phyloP scores from a whole-genome alignment of 2,329 filamentous ascomycete genomes.

The Fusarium nanum region DNA sequence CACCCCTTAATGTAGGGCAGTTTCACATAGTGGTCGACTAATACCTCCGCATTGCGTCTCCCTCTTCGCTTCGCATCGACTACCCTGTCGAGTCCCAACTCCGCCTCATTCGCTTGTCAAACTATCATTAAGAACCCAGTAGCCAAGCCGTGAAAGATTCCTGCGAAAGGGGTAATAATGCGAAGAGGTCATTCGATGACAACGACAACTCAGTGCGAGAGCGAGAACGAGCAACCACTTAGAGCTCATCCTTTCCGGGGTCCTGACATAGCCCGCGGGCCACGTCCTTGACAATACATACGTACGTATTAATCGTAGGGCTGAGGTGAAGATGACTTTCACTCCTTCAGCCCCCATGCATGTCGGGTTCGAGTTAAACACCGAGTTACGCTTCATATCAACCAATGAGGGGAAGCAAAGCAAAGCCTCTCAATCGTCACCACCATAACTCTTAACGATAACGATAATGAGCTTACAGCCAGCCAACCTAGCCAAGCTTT shows the following conservation, averaged over 20 bases:
- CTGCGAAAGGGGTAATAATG: conserved; percentile 5
- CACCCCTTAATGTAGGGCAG: conserved; percentile 9
- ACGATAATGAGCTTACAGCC: conserved; percentile 23
- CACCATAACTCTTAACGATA: conserved; percentile 10
- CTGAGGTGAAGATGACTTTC: conserved; percentile 37
- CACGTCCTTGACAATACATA: conserved; percentile 15
- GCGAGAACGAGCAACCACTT: conserved; percentile 30
- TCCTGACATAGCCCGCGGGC: conserved; percentile 8
- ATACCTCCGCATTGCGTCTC: conserved; percentile 33
- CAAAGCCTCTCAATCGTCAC: conserved; percentile 16
- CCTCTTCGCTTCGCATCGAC: conserved; percentile 14
- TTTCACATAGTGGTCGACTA: conserved; percentile 12
- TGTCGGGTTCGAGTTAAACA: conserved; percentile 22
- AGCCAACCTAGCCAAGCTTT: conserved; percentile 14
- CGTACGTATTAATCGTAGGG: conserved; percentile 34
- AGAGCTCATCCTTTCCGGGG: conserved; percentile 4
- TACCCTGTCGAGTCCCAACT: conserved; percentile 17
- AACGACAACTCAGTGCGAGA: conserved; percentile 9
- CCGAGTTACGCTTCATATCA: conserved; percentile 26
- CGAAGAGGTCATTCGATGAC: conserved; percentile 10
- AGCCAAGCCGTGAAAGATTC: conserved; percentile 1
- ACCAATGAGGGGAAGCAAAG: conserved; percentile 21
- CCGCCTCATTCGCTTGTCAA: conserved; percentile 33
- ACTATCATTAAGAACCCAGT: neutral
- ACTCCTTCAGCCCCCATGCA: conserved; percentile 9